Evolutionary conservation across 1,284 basidiomycete genomes (phyloP).

Genomic region (Apiotrichum gracile): DNA sequence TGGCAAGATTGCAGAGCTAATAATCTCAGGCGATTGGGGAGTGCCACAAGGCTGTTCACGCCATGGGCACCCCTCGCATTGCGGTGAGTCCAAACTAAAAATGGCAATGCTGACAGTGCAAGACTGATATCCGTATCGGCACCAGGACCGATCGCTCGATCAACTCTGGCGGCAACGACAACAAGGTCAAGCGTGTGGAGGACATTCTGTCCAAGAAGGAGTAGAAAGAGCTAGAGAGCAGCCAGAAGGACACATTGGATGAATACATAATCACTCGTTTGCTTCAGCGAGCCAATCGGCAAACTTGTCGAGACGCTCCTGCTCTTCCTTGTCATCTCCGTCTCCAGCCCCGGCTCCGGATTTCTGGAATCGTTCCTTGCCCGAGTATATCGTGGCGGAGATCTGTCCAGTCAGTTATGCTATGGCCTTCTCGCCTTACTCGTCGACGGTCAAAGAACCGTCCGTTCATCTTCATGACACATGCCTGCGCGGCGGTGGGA

Average conservation of each 20-base stretch:
- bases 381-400: slow-evolving; percentile 71
- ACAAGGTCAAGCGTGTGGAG: slow-evolving; percentile 71
- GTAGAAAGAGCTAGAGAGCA: not conserved
- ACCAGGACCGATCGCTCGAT: slow-evolving; percentile 71
- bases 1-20: not conserved
- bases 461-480: slow-evolving; percentile 92
- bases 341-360: slow-evolving; percentile 55
- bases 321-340: slow-evolving; percentile 61
- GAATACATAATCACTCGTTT: slow-evolving; percentile 19
- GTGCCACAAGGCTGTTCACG: slow-evolving; percentile 82
- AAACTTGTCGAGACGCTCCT: slow-evolving; percentile 77
- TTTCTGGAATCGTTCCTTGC: slow-evolving; percentile 73
- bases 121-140: slow-evolving; percentile 84
- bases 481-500: slow-evolving; percentile 77
- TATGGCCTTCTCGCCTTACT: slow-evolving; percentile 16
- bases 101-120: slow-evolving; percentile 41
- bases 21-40: slow-evolving; percentile 51
- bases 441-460: slow-evolving; percentile 79
- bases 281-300: slow-evolving; percentile 66
- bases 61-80: slow-evolving; percentile 45
- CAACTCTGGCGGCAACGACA: slow-evolving; percentile 63
- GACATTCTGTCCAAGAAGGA: slow-evolving; percentile 54
- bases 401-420: slow-evolving; percentile 49
- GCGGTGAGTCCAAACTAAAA: slow-evolving; percentile 24
- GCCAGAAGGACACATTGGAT: not conserved